These are phyloP conservation scores for Erodium trifolium DNA, from an alignment of 441 rosid species.

Conservation along the genomic window DNA sequence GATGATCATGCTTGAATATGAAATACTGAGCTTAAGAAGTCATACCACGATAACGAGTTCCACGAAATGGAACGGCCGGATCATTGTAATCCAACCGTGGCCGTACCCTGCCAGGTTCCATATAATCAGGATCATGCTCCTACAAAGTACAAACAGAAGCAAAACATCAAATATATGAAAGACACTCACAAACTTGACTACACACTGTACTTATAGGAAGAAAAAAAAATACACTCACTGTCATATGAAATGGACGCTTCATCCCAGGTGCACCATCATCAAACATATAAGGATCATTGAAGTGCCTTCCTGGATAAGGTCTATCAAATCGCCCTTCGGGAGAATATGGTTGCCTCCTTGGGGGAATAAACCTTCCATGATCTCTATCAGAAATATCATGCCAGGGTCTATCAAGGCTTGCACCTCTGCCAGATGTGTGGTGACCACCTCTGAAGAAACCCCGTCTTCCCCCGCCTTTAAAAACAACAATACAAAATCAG, in stretches of 20 bases:
- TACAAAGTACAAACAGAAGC: conserved; percentile 17
- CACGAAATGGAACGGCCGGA: conserved; percentile 31
- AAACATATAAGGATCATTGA: conserved; percentile 39
- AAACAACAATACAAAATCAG: conserved; percentile 7
- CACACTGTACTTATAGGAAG: not conserved
- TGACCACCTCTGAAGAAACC: conserved; percentile 40
- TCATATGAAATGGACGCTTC: conserved; percentile 46
- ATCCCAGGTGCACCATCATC: conserved; percentile 36
- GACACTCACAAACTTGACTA: not conserved
- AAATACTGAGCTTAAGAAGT: not conserved
- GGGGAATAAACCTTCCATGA: conserved; percentile 26
- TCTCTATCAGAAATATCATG: conserved; percentile 29
- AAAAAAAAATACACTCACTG: conserved; percentile 22
- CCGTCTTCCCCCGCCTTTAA: conserved; percentile 41
- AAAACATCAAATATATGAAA: conserved; percentile 9
- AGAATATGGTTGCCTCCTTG: conserved; percentile 36
- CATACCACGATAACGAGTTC: conserved; percentile 39
- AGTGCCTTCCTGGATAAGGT: conserved; percentile 32
- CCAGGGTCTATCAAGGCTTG: conserved; percentile 37
- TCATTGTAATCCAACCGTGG: conserved; percentile 41
- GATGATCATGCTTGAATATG: conserved; percentile 10
- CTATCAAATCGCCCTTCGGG: conserved; percentile 39
- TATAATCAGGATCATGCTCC: conserved; percentile 45
- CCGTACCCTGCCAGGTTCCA: conserved; percentile 38
- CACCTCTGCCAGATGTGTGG: conserved; percentile 29